Evolutionary conservation across 2,329 filamentous ascomycete species (phyloP).

Genomic region (Botrytis tulipae): DNA sequence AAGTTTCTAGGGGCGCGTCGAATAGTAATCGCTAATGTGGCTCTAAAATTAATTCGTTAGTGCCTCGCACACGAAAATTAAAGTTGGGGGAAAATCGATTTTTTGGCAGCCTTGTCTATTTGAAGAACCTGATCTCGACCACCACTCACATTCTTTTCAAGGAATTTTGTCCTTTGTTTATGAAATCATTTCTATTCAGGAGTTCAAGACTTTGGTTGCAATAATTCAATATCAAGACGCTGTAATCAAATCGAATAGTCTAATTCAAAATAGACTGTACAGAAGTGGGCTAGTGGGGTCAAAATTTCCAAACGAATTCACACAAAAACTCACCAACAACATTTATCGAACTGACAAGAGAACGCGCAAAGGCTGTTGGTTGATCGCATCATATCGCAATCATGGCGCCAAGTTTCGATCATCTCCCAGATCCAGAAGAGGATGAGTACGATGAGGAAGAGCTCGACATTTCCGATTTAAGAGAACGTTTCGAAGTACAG

Average conservation of each 20-base stretch:
- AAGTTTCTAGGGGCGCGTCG: constrained; percentile 20
- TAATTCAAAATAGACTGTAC: constrained; percentile 12
- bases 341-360: constrained; percentile 17
- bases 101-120: constrained; percentile 15
- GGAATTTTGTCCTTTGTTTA: constrained; percentile 7
- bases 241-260: constrained; percentile 3
- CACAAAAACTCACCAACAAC: constrained; percentile 21
- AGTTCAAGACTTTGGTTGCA: constrained; percentile 1
- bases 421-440: constrained; percentile 86
- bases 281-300: constrained; percentile 22
- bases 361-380: constrained; percentile 19
- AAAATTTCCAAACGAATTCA: constrained; percentile 22
- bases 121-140: constrained; percentile 9
- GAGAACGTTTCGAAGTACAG: constrained; percentile 92
- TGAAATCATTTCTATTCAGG: neutral
- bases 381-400: constrained; percentile 42
- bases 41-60: constrained; percentile 18
- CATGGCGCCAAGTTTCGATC: constrained; percentile 94
- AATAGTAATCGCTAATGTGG: constrained; percentile 22
- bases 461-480: constrained; percentile 91
- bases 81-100: constrained; percentile 21
- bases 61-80: constrained; percentile 23
- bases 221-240: neutral
- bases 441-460: constrained; percentile 86
- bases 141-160: constrained; percentile 10